Percentiles rank a stretch among this genome's conserved stretches.
Conservation (phyloP, 2,329 filamentous ascomycete species). For the Pseudomassariella vexata region DNA sequence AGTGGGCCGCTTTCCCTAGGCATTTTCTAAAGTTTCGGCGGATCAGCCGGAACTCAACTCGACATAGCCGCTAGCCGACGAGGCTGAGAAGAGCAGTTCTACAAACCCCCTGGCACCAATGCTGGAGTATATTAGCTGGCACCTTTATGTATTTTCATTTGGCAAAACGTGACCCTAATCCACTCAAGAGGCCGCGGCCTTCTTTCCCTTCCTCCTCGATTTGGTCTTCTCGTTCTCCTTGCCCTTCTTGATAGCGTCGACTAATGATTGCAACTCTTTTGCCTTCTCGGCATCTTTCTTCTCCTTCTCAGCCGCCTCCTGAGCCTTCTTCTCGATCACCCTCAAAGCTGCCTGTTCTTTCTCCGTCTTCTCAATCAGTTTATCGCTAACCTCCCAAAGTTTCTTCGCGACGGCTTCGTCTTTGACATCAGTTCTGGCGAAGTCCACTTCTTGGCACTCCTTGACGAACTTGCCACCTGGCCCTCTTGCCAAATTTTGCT, state of each 20-base stretch:
- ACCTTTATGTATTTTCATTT: too few relatives aligned
- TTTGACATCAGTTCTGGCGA: constrained; percentile 65
- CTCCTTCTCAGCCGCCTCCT: constrained; percentile 26
- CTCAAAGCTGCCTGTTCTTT: constrained; percentile 61
- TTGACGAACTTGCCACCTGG: constrained; percentile 72
- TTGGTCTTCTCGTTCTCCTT: constrained; percentile 26
- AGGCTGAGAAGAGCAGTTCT: too few relatives aligned
- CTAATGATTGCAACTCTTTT: constrained; percentile 19
- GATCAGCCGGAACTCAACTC: too few relatives aligned
- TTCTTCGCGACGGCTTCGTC: constrained; percentile 77
- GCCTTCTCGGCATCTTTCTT: constrained; percentile 23
- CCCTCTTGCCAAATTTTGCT: constrained; percentile 60
- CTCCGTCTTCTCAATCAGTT: constrained; percentile 74
- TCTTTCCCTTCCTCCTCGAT: constrained; percentile 24
- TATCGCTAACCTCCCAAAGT: constrained; percentile 86
- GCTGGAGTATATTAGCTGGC: too few relatives aligned
- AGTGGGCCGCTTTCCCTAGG: too few relatives aligned
- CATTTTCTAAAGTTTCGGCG: too few relatives aligned
- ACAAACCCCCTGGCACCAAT: too few relatives aligned
- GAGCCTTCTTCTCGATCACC: constrained; percentile 31
- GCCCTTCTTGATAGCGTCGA: constrained; percentile 26
- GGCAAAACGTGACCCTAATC: too few relatives aligned
- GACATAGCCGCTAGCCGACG: too few relatives aligned
- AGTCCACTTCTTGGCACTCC: constrained; percentile 76
- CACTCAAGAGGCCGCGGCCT: constrained; percentile 15